Evolutionary conservation across 768 basidiomycete genomes (phyloP).

Genomic region (Mycena indigotica): DNA sequence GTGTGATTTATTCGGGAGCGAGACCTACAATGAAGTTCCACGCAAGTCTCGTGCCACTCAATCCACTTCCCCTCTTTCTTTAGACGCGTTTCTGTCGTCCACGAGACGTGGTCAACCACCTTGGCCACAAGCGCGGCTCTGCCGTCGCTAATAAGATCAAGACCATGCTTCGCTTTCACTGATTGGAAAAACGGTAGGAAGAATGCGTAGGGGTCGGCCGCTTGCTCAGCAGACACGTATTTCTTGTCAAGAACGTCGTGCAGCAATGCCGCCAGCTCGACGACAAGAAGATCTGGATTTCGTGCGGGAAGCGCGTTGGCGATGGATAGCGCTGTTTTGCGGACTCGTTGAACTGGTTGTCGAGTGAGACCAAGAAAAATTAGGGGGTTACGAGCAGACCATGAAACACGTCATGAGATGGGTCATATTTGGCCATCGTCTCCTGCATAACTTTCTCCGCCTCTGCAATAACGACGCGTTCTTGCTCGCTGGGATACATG

Average conservation of each 20-base stretch:
- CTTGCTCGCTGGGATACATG: conserved; percentile 57
- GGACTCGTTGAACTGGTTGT: conserved; percentile 73
- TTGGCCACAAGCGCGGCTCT: conserved; percentile 56
- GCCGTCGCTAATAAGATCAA: conserved; percentile 63
- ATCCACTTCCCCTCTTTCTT: conserved; percentile 42
- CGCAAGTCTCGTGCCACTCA: conserved; percentile 11
- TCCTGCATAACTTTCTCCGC: conserved; percentile 73
- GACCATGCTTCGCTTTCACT: conserved; percentile 41
- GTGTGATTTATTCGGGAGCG: neutral
- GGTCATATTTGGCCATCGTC: conserved; percentile 76
- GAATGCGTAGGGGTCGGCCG: conserved; percentile 53
- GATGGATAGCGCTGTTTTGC: conserved; percentile 72
- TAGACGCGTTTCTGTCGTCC: conserved; percentile 79
- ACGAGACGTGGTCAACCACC: conserved; percentile 81
- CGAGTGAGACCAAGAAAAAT: neutral
- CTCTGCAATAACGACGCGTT: conserved; percentile 52
- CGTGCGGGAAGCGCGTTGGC: conserved; percentile 49
- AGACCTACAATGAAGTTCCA: conserved; percentile 11
- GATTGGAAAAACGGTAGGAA: conserved; percentile 35
- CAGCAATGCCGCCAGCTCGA: conserved; percentile 68
- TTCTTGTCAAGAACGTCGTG: conserved; percentile 90
- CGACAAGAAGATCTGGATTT: conserved; percentile 67
- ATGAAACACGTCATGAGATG: conserved; percentile 80
- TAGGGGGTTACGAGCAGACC: conserved; percentile 40
- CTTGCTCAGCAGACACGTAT: conserved; percentile 62